Evolutionary conservation across 2,329 filamentous ascomycete species (phyloP).

Genomic region (Leptographium procerum): DNA sequence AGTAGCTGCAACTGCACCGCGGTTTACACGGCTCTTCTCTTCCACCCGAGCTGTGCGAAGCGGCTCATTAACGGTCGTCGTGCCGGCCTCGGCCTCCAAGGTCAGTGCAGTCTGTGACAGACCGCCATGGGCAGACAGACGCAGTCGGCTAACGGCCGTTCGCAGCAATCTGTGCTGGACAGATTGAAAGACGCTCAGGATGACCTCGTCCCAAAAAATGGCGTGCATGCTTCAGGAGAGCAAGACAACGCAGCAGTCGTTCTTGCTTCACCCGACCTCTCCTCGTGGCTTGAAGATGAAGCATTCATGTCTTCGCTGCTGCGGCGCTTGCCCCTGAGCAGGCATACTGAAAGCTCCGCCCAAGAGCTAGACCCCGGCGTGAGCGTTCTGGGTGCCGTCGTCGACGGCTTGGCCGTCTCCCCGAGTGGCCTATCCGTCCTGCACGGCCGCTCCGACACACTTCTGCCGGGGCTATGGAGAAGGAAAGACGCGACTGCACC

Average conservation of each 20-base stretch:
- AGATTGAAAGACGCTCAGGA: conserved; percentile 1
- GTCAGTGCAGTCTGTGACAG: conserved; percentile 5
- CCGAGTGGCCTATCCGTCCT: conserved; percentile 40
- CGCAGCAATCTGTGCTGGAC: conserved; percentile 9
- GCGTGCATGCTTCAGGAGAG: background rate
- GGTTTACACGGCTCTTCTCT: conserved; percentile 2
- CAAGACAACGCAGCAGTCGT: conserved; percentile 33
- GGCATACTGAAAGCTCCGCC: background rate
- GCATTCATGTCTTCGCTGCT: conserved; percentile 24
- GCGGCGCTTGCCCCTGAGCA: conserved; percentile 9
- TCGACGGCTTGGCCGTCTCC: conserved; percentile 36
- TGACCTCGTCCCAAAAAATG: background rate
- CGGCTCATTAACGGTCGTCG: conserved; percentile 11
- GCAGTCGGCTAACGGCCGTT: background rate
- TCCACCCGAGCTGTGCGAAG: background rate
- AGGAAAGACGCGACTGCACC: background rate
- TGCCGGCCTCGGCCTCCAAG: conserved; percentile 7
- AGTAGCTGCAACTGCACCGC: background rate
- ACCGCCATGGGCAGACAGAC: background rate
- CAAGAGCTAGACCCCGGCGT: conserved; percentile 17
- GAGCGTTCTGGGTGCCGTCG: conserved; percentile 41
- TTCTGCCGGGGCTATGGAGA: conserved; percentile 38
- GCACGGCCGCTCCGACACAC: conserved; percentile 25
- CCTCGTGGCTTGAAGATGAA: conserved; percentile 34
- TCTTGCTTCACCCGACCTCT: conserved; percentile 36